Conservation (phyloP, 163 green algal genomes). For the Scenedesmus sp. region DNA sequence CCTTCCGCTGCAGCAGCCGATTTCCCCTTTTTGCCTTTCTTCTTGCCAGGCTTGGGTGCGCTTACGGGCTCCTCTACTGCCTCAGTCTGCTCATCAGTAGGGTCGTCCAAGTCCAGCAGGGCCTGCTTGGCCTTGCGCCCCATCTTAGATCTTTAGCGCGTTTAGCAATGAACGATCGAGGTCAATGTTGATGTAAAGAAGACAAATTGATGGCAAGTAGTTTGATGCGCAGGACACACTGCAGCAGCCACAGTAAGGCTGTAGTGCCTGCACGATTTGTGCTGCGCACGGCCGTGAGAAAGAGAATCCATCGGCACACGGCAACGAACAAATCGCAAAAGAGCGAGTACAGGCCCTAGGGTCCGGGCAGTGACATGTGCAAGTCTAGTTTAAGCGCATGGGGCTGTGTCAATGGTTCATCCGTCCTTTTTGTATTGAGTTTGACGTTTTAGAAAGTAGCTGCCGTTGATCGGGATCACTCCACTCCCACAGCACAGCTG, state of each 20-base stretch:
- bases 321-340: neutral
- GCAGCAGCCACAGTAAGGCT: slow-evolving; percentile 3
- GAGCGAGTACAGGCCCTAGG: neutral
- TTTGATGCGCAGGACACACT: neutral
- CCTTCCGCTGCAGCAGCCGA: slow-evolving; percentile 44
- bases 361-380: neutral
- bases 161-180: neutral
- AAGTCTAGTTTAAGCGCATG: neutral
- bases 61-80: slow-evolving; percentile 48
- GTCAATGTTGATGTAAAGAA: neutral
- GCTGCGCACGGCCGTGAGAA: neutral
- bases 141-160: slow-evolving; percentile 9
- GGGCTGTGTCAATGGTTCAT: neutral
- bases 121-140: slow-evolving; percentile 58
- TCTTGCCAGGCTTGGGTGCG: slow-evolving; percentile 22
- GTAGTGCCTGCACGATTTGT: neutral
- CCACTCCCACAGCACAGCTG: neutral
- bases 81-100: neutral
- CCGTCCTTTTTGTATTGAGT: neutral
- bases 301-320: neutral
- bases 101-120: slow-evolving; percentile 58
- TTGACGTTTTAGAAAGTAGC: neutral
- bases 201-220: neutral
- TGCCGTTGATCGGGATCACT: neutral
- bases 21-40: slow-evolving; percentile 66